Conservation (phyloP, 176 grass and related monocot genomes). For the Lolium rigidum region DNA sequence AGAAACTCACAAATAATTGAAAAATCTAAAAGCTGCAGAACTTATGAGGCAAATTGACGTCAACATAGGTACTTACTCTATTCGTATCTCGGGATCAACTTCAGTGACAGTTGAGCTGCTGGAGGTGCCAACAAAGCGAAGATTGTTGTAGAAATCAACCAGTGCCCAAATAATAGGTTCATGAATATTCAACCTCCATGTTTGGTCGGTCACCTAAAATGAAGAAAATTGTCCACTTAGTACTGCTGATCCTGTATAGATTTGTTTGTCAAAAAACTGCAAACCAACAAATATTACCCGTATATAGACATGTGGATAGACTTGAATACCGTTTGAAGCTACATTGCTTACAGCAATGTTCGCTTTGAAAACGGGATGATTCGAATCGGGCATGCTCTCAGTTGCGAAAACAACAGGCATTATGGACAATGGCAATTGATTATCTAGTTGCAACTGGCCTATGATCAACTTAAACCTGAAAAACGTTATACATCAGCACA, state of each 20-base stretch:
- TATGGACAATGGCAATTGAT: slow-evolving; percentile 87
- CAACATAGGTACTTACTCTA: slow-evolving; percentile 72
- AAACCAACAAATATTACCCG: slow-evolving; percentile 61
- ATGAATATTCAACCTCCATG: slow-evolving; percentile 95
- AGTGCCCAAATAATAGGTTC: slow-evolving; percentile 99
- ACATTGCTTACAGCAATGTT: slow-evolving; percentile 88
- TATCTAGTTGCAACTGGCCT: slow-evolving; percentile 92
- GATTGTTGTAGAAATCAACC: slow-evolving; percentile 86
- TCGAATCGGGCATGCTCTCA: slow-evolving; percentile 73
- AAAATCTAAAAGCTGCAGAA: background rate
- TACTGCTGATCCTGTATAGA: slow-evolving; percentile 27
- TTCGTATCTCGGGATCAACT: slow-evolving; percentile 93
- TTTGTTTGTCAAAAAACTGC: slow-evolving; percentile 43
- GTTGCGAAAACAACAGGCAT: slow-evolving; percentile 96
- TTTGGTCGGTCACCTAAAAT: slow-evolving; percentile 81
- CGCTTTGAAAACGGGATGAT: slow-evolving; percentile 91
- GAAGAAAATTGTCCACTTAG: slow-evolving; percentile 23
- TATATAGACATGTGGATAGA: slow-evolving; percentile 86
- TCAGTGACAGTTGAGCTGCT: slow-evolving; percentile 70
- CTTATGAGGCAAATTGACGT: slow-evolving; percentile 4
- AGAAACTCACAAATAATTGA: background rate
- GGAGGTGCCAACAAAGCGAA: slow-evolving; percentile 62
- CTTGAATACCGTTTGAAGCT: slow-evolving; percentile 79
- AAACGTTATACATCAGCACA: background rate
- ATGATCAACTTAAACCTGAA: slow-evolving; percentile 96